These are phyloP conservation scores for Chaetothyriales sp. DNA, from an alignment of 2,329 filamentous ascomycete genomes.

Conservation along the genomic window DNA sequence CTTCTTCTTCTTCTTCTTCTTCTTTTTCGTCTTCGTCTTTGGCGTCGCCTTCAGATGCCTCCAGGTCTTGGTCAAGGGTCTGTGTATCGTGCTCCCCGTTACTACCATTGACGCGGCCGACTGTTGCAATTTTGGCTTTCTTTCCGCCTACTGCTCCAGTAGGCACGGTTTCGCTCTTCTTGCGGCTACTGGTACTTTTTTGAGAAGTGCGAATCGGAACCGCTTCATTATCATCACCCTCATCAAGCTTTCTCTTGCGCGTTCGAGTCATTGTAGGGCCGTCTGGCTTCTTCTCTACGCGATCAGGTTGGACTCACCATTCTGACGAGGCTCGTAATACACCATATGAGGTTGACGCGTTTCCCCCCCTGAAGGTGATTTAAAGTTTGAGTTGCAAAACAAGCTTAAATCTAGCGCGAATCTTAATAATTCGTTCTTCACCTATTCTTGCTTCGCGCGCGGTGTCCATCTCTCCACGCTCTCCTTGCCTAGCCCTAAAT, in stretches of 20 bases:
- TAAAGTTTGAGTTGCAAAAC: neutral
- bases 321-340: too few species aligned
- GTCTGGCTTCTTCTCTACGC: neutral
- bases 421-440: neutral
- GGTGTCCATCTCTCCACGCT: neutral
- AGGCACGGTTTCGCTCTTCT: neutral
- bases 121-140: neutral
- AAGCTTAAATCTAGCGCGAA: neutral
- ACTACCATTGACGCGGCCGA: neutral
- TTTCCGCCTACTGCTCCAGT: neutral
- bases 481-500: neutral
- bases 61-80: neutral
- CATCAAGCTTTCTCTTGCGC: conserved; percentile 8
- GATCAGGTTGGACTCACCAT: neutral
- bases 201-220: conserved; percentile 9
- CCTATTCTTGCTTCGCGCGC: too few species aligned
- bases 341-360: too few species aligned
- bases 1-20: neutral
- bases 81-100: neutral
- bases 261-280: neutral
- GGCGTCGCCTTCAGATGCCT: conserved; percentile 1
- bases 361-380: neutral
- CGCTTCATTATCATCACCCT: conserved; percentile 11
- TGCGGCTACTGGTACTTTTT: neutral
- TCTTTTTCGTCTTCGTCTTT: neutral